Evolutionary conservation across 2,329 filamentous ascomycete genomes (phyloP).

Genomic region (Aureobasidium mangrovei): DNA sequence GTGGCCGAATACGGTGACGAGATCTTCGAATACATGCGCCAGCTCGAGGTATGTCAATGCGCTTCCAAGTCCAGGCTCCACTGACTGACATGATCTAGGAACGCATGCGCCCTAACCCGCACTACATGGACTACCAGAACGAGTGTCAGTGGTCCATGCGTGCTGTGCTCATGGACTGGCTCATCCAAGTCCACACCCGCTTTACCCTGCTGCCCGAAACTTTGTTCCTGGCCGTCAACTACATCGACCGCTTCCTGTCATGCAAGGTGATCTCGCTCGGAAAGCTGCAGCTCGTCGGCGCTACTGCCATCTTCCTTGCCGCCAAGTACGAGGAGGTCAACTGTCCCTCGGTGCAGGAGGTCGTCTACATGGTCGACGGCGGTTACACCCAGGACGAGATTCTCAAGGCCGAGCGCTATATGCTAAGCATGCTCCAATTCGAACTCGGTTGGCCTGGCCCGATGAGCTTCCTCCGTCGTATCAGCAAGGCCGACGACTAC

Average conservation of each 20-base stretch:
- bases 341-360: slow-evolving; percentile 87
- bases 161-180: slow-evolving; percentile 93
- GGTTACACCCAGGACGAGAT: slow-evolving; percentile 88
- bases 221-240: slow-evolving; percentile 89
- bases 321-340: slow-evolving; percentile 99
- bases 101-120: slow-evolving; percentile 73
- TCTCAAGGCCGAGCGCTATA: slow-evolving; percentile 93
- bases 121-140: slow-evolving; percentile 96
- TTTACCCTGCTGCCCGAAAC: slow-evolving; percentile 91
- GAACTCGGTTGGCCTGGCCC: slow-evolving; percentile 97
- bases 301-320: slow-evolving; percentile 89
- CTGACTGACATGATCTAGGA: slow-evolving; percentile 39
- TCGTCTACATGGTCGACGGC: slow-evolving; percentile 95
- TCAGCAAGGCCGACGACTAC: slow-evolving; percentile 98
- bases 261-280: slow-evolving; percentile 89
- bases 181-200: slow-evolving; percentile 88
- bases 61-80: neutral
- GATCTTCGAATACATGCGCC: slow-evolving; percentile 85
- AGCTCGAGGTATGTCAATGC: slow-evolving; percentile 62
- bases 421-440: slow-evolving; percentile 93
- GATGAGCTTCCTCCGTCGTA: slow-evolving; percentile 93
- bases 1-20: slow-evolving; percentile 94
- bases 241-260: slow-evolving; percentile 92
- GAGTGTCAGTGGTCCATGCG: slow-evolving; percentile 99
- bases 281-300: slow-evolving; percentile 91